A percentile compares a stretch with the other conserved stretches of the same genome.
phyloP scores from a whole-genome alignment of 1,284 basidiomycete genomes.

The Cutaneotrichosporon mucoides region DNA sequence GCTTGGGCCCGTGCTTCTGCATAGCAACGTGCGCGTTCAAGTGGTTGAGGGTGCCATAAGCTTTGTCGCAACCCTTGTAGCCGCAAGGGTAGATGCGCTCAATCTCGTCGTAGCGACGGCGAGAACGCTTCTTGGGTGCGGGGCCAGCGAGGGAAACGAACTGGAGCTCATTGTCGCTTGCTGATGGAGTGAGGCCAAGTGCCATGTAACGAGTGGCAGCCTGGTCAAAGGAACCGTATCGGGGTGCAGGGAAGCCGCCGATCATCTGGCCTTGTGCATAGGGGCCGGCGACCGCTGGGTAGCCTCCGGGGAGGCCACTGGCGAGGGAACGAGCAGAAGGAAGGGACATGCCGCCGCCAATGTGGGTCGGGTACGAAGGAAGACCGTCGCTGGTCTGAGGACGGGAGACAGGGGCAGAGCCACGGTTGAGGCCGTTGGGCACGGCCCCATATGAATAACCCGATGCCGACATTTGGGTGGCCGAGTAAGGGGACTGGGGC shows the following conservation, averaged over 20 bases:
- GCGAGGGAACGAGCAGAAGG: slow-evolving; percentile 36
- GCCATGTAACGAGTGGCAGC: slow-evolving; percentile 8
- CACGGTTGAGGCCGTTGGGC: neutral
- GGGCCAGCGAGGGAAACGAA: slow-evolving; percentile 32
- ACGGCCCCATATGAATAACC: neutral
- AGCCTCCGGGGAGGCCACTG: slow-evolving; percentile 14
- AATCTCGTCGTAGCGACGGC: slow-evolving; percentile 55
- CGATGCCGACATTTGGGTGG: slow-evolving; percentile 1
- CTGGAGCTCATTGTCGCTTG: slow-evolving; percentile 11
- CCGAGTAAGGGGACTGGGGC: slow-evolving; percentile 16
- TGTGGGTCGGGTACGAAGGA: slow-evolving; percentile 29
- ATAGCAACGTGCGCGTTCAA: slow-evolving; percentile 58
- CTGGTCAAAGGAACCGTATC: slow-evolving; percentile 32
- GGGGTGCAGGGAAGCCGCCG: slow-evolving; percentile 10
- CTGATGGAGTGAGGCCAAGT: slow-evolving; percentile 1
- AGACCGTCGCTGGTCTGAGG: slow-evolving; percentile 38
- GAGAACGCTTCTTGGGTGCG: slow-evolving; percentile 44
- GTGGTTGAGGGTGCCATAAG: slow-evolving; percentile 56
- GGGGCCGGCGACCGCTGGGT: neutral
- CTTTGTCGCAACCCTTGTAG: slow-evolving; percentile 55
- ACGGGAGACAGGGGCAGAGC: neutral
- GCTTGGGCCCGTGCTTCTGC: slow-evolving; percentile 57
- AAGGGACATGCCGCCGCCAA: slow-evolving; percentile 21
- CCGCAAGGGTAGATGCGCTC: slow-evolving; percentile 56
- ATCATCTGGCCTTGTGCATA: slow-evolving; percentile 10